phyloP scores from a whole-genome alignment of 371 early-diverging fungal species.

The Entomophthora muscae region DNA sequence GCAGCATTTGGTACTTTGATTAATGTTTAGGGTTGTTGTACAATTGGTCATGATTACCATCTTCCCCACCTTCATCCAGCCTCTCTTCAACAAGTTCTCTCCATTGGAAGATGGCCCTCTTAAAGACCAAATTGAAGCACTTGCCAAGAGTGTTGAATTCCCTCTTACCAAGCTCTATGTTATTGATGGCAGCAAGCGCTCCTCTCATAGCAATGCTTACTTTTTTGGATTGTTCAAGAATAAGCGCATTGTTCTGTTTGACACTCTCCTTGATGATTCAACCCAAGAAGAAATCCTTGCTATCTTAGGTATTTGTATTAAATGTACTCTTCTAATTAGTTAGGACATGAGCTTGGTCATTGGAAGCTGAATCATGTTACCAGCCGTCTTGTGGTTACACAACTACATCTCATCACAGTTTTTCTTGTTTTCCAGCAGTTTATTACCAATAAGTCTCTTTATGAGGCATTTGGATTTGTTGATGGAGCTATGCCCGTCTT shows the following conservation, averaged over 20 bases:
- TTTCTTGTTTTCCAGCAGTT: conserved; percentile 76
- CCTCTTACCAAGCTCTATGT: conserved; percentile 89
- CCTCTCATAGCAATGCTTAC: conserved; percentile 94
- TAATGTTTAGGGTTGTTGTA: conserved; percentile 43
- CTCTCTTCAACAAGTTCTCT: conserved; percentile 93
- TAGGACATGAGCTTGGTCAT: conserved; percentile 94
- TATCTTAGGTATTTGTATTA: conserved; percentile 46
- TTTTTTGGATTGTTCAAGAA: conserved; percentile 92
- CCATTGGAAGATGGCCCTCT: conserved; percentile 78
- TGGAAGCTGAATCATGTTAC: conserved; percentile 82
- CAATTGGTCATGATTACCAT: conserved; percentile 79
- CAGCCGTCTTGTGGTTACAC: conserved; percentile 47
- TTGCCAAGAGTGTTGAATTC: conserved; percentile 77
- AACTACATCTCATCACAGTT: conserved; percentile 54
- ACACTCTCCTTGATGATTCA: conserved; percentile 82
- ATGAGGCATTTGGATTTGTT: conserved; percentile 68
- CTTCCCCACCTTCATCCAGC: conserved; percentile 92
- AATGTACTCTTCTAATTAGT: conserved; percentile 10
- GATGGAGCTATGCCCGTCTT: conserved; percentile 42
- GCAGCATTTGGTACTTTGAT: conserved; percentile 12
- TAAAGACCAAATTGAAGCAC: conserved; percentile 58
- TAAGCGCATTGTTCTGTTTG: conserved; percentile 95
- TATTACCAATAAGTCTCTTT: conserved; percentile 47
- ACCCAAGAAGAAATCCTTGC: conserved; percentile 78
- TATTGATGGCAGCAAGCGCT: conserved; percentile 91